Conservation (phyloP, 805 yeast species). For the Kodamaea kakaduensis region DNA sequence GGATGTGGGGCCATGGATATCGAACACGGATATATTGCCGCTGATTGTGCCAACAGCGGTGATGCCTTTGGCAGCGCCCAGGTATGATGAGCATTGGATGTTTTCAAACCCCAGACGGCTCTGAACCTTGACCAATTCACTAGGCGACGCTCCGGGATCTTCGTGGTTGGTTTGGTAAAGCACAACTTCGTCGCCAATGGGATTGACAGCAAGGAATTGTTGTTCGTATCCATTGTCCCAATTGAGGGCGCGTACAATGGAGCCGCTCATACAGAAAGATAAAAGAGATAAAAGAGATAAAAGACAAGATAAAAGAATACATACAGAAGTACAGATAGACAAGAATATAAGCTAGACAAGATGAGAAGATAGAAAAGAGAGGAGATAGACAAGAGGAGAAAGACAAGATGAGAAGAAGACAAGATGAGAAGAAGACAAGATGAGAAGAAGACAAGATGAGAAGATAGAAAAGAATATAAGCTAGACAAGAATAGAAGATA, state of each 20-base stretch:
- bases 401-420: too few species aligned
- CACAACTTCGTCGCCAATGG: slow-evolving; percentile 75
- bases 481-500: too few species aligned
- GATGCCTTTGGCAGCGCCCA: slow-evolving; percentile 51
- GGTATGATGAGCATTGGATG: slow-evolving; percentile 65
- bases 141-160: slow-evolving; percentile 46
- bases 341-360: too few species aligned
- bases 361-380: too few species aligned
- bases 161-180: slow-evolving; percentile 51
- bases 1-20: slow-evolving; percentile 42
- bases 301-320: too few species aligned
- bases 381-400: too few species aligned
- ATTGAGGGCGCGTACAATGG: slow-evolving; percentile 51
- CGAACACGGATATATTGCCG: slow-evolving; percentile 62
- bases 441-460: too few species aligned
- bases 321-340: too few species aligned
- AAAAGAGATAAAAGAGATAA: too few species aligned
- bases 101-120: slow-evolving; percentile 62
- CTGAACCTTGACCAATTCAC: slow-evolving; percentile 48
- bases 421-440: too few species aligned
- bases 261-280: slow-evolving; percentile 69
- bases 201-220: slow-evolving; percentile 63
- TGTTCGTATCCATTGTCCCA: slow-evolving; percentile 61
- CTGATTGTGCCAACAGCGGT: slow-evolving; percentile 72
- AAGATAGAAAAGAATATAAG: too few species aligned